phyloP scores from a whole-genome alignment of 2,329 filamentous ascomycete species.

The Trichoderma cornu-damae region DNA sequence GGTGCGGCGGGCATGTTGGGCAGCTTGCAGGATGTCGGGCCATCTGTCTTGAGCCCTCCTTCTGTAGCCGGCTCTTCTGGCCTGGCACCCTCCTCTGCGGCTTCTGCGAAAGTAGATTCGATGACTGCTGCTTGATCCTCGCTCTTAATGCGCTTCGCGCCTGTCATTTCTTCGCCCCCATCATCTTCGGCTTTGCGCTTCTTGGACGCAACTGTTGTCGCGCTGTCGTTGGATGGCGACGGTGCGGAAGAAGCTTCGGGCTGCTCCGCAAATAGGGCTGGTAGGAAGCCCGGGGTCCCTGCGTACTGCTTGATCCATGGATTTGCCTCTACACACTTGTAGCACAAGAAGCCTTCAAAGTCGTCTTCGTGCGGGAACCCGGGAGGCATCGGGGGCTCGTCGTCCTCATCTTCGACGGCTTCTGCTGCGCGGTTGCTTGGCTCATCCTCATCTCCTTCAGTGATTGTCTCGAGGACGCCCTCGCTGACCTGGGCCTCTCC shows the following conservation, averaged over 20 bases:
- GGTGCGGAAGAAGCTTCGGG: neutral
- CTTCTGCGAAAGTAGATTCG: neutral
- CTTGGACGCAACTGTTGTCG: constrained; percentile 35
- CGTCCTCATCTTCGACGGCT: constrained; percentile 45
- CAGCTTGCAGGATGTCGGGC: constrained; percentile 51
- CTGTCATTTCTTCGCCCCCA: constrained; percentile 29
- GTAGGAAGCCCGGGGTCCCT: constrained; percentile 71
- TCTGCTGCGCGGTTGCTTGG: constrained; percentile 21
- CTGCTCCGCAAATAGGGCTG: constrained; percentile 56
- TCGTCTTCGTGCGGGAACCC: constrained; percentile 86
- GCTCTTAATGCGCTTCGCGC: constrained; percentile 51
- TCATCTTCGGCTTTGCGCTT: constrained; percentile 64
- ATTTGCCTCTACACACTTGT: constrained; percentile 81
- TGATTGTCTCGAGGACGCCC: constrained; percentile 42
- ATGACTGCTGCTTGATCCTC: constrained; percentile 28
- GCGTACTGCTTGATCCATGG: constrained; percentile 92
- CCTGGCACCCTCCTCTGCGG: neutral
- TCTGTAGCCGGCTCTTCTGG: constrained; percentile 14
- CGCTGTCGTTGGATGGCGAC: neutral
- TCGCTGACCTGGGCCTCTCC: constrained; percentile 19
- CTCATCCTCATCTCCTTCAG: constrained; percentile 42
- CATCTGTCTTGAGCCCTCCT: neutral
- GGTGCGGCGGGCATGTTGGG: constrained; percentile 53
- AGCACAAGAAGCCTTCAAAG: constrained; percentile 88
- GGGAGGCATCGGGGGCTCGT: constrained; percentile 65